Evolutionary conservation across 2,329 filamentous ascomycete species (phyloP).

Genomic region (Rugonectria rugulosa): DNA sequence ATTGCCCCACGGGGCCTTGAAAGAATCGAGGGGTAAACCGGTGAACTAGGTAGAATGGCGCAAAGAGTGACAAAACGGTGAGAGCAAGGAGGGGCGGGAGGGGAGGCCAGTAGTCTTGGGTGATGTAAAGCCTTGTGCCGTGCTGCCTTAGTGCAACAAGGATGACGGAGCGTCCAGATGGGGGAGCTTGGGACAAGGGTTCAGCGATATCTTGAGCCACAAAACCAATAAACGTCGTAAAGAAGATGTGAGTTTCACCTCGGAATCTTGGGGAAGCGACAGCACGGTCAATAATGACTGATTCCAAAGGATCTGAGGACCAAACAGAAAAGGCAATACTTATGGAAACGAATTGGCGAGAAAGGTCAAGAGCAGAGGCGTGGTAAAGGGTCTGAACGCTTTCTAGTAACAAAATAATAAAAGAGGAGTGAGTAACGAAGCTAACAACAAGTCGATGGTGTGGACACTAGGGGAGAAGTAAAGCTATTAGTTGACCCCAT

Average conservation of each 20-base stretch:
- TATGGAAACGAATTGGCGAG: constrained; percentile 1
- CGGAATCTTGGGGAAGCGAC: constrained; percentile 23
- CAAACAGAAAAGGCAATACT: background rate
- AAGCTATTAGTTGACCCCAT: constrained; percentile 22
- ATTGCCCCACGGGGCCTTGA: constrained; percentile 16
- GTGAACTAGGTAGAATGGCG: background rate
- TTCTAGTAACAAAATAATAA: constrained; percentile 2
- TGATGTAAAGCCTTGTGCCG: constrained; percentile 8
- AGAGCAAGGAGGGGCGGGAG: constrained; percentile 14
- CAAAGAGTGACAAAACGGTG: constrained; percentile 19
- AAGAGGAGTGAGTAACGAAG: constrained; percentile 22
- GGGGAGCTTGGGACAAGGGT: constrained; percentile 19
- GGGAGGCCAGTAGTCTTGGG: constrained; percentile 12
- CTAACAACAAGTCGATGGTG: constrained; percentile 19
- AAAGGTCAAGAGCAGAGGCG: background rate
- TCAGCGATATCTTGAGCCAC: constrained; percentile 9
- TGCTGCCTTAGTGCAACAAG: constrained; percentile 33
- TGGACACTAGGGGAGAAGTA: constrained; percentile 24
- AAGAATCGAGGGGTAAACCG: constrained; percentile 10
- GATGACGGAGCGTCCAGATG: constrained; percentile 26
- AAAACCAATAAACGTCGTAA: constrained; percentile 3
- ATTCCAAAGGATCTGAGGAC: constrained; percentile 6
- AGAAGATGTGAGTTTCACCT: constrained; percentile 7
- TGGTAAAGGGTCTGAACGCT: background rate
- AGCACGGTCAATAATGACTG: constrained; percentile 14